Evolutionary conservation across 1,284 basidiomycete genomes (phyloP).

Genomic region (Leccinum subrobustum): DNA sequence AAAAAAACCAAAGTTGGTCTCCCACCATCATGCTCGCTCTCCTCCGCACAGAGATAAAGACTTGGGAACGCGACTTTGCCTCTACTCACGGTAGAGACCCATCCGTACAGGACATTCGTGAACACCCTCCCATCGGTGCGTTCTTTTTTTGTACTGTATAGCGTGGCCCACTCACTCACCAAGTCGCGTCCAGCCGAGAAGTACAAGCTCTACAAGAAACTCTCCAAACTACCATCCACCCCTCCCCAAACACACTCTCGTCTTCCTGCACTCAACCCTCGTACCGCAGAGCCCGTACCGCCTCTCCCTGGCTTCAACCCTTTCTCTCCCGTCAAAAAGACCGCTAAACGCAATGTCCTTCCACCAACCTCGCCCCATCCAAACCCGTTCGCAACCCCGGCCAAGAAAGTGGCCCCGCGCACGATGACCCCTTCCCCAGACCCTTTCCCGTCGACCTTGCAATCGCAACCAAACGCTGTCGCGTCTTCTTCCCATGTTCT

Average conservation of each 20-base stretch:
- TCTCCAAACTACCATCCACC: constrained; percentile 51
- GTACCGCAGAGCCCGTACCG: constrained; percentile 47
- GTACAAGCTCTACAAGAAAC: constrained; percentile 80
- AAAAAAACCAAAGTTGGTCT: neutral
- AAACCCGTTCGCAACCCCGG: constrained; percentile 58
- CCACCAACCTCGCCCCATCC: constrained; percentile 20
- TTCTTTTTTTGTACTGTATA: constrained; percentile 11
- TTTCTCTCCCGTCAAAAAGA: constrained; percentile 72
- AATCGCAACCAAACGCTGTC: constrained; percentile 19
- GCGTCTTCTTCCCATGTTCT: constrained; percentile 27
- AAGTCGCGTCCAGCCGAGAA: constrained; percentile 56
- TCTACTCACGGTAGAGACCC: constrained; percentile 60
- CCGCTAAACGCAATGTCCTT: constrained; percentile 35
- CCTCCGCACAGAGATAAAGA: constrained; percentile 75
- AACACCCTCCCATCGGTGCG: constrained; percentile 68
- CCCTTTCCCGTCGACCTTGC: constrained; percentile 36
- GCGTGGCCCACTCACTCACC: constrained; percentile 13
- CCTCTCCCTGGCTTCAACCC: constrained; percentile 64
- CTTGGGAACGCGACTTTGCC: constrained; percentile 80
- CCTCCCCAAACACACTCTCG: constrained; percentile 30
- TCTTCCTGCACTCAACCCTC: constrained; percentile 44
- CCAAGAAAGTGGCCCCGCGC: constrained; percentile 35
- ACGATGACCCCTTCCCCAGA: constrained; percentile 39
- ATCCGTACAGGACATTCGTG: constrained; percentile 76
- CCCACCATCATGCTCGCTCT: constrained; percentile 36